Evolutionary conservation across 2,329 filamentous ascomycete genomes (phyloP).

Genomic region (Didymosphaeria variabile): DNA sequence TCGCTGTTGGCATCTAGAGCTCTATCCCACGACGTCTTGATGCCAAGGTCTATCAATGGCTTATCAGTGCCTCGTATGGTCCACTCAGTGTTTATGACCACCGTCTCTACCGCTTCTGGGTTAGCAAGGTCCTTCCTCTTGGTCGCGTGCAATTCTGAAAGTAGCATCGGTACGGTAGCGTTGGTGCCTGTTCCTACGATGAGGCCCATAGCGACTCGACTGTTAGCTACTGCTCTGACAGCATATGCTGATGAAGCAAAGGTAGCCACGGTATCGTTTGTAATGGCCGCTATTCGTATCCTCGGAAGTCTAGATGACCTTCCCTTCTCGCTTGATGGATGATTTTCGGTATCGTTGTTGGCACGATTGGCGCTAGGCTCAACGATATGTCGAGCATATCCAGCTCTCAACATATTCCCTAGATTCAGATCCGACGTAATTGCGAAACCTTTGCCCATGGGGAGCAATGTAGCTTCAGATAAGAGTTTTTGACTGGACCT

Average conservation of each 20-base stretch:
- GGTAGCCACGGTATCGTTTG: conserved; percentile 83
- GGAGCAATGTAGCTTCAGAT: conserved; percentile 69
- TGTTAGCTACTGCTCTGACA: conserved; percentile 67
- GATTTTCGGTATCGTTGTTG: conserved; percentile 29
- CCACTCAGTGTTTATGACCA: conserved; percentile 86
- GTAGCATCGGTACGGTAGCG: conserved; percentile 77
- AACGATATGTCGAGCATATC: conserved; percentile 66
- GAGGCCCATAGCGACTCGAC: conserved; percentile 77
- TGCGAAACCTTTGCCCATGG: conserved; percentile 76
- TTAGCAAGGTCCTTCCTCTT: conserved; percentile 61
- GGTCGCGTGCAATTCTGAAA: conserved; percentile 68
- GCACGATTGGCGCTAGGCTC: conserved; percentile 44
- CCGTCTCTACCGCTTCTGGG: conserved; percentile 61
- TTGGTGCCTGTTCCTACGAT: conserved; percentile 86
- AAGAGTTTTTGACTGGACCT: conserved; percentile 63
- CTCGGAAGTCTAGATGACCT: conserved; percentile 62
- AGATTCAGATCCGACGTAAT: conserved; percentile 69
- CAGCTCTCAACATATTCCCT: conserved; percentile 65
- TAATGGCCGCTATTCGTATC: conserved; percentile 77
- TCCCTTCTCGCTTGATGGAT: conserved; percentile 37
- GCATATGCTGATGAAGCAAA: conserved; percentile 80
- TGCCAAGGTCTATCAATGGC: conserved; percentile 68
- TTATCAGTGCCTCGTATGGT: conserved; percentile 78
- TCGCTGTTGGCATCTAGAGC: conserved; percentile 73
- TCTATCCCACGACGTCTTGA: conserved; percentile 77